Conservation (phyloP, 2,329 filamentous ascomycete genomes). For the Helicocarpus griseus region DNA sequence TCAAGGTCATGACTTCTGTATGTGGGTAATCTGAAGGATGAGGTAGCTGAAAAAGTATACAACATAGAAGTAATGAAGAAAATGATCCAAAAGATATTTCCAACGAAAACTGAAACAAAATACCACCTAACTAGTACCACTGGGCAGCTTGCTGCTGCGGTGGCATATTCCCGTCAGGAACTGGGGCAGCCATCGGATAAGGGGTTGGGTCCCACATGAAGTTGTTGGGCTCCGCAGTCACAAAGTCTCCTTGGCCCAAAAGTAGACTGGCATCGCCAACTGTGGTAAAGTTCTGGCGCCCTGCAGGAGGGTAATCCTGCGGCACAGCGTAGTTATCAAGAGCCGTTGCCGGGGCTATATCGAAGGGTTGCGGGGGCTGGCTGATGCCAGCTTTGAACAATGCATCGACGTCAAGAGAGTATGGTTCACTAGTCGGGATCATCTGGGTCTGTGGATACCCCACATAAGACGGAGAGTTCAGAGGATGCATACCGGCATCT, state of each 20-base stretch:
- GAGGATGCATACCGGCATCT: slow-evolving; percentile 31
- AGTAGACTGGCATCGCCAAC: neutral
- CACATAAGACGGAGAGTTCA: slow-evolving; percentile 35
- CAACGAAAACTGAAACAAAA: neutral
- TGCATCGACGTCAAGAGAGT: slow-evolving; percentile 35
- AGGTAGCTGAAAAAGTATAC: neutral
- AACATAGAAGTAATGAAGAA: neutral
- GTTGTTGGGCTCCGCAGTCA: neutral
- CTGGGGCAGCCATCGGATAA: slow-evolving; percentile 3
- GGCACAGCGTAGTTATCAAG: neutral
- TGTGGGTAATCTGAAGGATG: too few species aligned
- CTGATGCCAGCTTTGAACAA: slow-evolving; percentile 24
- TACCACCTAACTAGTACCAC: neutral
- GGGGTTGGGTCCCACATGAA: neutral
- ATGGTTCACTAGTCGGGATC: slow-evolving; percentile 30
- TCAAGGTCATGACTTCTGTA: slow-evolving; percentile 1
- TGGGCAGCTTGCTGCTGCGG: slow-evolving; percentile 1
- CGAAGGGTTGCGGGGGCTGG: neutral
- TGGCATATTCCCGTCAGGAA: slow-evolving; percentile 12
- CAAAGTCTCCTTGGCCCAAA: neutral
- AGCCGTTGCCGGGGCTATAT: neutral
- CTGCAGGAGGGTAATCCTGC: neutral
- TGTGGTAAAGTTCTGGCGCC: neutral
- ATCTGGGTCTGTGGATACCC: slow-evolving; percentile 33
- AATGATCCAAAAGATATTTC: too few species aligned